Base-by-base conservation (phyloP, 148 eudicot genomes). In the Agrostemma githago region DNA sequence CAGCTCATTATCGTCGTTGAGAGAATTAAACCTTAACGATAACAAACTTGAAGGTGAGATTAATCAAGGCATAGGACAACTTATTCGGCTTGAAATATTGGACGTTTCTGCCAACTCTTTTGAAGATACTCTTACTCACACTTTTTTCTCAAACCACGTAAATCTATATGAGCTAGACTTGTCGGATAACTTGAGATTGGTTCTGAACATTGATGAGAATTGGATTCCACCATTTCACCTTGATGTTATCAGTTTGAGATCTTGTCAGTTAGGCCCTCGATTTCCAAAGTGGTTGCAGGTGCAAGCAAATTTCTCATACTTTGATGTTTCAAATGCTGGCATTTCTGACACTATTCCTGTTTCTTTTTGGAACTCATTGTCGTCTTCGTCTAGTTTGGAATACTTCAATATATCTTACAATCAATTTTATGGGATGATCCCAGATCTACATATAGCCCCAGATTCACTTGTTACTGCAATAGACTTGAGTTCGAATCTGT, bases 241-340 rank as follows among this genome's bases (percentile, higher is more conserved):
- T n/a, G n/a, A n/a, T n/a, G n/a, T n/a, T n/a, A n/a, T 79, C 34
- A 0, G 3, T n/a, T 10, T 79, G 19, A 41, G 71, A 38, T 61
- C 38, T 17, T 79, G 78, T 65, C 74, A 74, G 19, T n/a, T 74
- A 46, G 53, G 78, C 65, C 75, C 78, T 11, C 64, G 5, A 6
- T 74, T 79, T 71, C 81, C 77, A n/a, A 78, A 59, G 20, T 78
- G 81, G 72, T 66, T 72, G 57, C 65, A 20, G n/a, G 44, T 17
- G 39, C 81, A 72, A 56, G 60, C 43, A 3, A 39, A 12, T 2
- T 9, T n/a, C n/a, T n/a, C n/a, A n/a, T n/a, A n/a, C n/a, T n/a
- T n/a, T n/a, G n/a, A n/a, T n/a, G n/a, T n/a, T n/a, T n/a, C n/a
- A n/a, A n/a, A n/a, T n/a, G n/a, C n/a, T n/a, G n/a, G n/a, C n/a